Evolutionary conservation across 148 eudicot genomes (phyloP).

Genomic region (Vaccinium macrocarpon): DNA sequence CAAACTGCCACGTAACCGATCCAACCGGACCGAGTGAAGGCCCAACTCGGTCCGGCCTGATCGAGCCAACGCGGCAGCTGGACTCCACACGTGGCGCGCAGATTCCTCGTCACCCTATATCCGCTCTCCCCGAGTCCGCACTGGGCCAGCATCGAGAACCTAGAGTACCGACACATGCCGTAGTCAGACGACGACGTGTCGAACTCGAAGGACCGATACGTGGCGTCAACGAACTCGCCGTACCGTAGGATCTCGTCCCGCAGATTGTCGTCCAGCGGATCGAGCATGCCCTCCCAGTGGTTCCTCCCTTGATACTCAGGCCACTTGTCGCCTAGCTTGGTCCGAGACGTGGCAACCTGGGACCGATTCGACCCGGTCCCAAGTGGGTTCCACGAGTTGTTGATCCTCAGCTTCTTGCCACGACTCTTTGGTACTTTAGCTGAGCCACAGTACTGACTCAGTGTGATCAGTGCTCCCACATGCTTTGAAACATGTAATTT

Average conservation of each 20-base stretch:
- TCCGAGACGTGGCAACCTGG: background rate
- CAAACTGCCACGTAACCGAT: constrained; percentile 21
- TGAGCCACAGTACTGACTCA: background rate
- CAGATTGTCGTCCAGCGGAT: background rate
- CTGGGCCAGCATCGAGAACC: constrained; percentile 10
- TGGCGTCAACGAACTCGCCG: constrained; percentile 18
- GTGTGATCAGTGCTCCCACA: background rate
- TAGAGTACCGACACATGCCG: background rate
- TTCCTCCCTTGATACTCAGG: constrained; percentile 4
- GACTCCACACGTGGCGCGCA: constrained; percentile 12
- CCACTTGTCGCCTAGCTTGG: constrained; percentile 14
- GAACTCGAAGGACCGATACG: constrained; percentile 14
- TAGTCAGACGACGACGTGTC: constrained; percentile 4
- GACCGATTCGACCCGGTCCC: background rate
- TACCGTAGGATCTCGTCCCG: constrained; percentile 17
- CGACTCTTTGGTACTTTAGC: background rate
- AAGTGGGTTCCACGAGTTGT: constrained; percentile 12
- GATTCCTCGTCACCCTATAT: constrained; percentile 11
- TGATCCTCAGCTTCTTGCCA: background rate
- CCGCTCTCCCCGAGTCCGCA: constrained; percentile 8
- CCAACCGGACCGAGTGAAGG: background rate
- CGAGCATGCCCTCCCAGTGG: constrained; percentile 19
- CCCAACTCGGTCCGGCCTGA: background rate
- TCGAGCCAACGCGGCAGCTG: constrained; percentile 10
- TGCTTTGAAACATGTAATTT: background rate